phyloP scores from a whole-genome alignment of 768 basidiomycete species.

The Galerina marginata region DNA sequence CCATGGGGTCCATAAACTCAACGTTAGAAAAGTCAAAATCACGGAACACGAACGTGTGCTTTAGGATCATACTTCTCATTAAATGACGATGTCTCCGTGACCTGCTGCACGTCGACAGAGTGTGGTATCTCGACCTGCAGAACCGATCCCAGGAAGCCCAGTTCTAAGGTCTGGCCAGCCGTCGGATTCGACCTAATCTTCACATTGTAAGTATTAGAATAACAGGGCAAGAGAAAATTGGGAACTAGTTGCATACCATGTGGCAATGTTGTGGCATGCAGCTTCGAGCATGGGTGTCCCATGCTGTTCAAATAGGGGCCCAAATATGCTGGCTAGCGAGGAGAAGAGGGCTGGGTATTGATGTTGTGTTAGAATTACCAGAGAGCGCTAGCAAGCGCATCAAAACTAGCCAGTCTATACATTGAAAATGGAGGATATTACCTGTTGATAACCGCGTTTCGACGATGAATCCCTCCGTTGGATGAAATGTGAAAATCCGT shows the following conservation, averaged over 20 bases:
- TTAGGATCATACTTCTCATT: slow-evolving; percentile 57
- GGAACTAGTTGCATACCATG: slow-evolving; percentile 62
- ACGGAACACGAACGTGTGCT: slow-evolving; percentile 47
- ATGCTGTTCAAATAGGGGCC: slow-evolving; percentile 74
- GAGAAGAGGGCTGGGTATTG: slow-evolving; percentile 86
- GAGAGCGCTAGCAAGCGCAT: slow-evolving; percentile 56
- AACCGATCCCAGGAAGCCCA: slow-evolving; percentile 84
- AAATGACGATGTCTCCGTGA: slow-evolving; percentile 58
- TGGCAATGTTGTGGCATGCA: slow-evolving; percentile 84
- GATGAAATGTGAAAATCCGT: slow-evolving; percentile 80
- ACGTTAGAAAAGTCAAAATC: not conserved
- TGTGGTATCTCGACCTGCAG: slow-evolving; percentile 76
- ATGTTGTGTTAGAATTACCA: slow-evolving; percentile 82
- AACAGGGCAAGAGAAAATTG: not conserved
- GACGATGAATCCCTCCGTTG: slow-evolving; percentile 67
- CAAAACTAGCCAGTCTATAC: not conserved
- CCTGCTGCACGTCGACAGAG: slow-evolving; percentile 73
- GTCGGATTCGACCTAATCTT: slow-evolving; percentile 81
- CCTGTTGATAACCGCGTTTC: slow-evolving; percentile 85
- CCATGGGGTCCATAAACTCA: not conserved
- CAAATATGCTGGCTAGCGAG: slow-evolving; percentile 67
- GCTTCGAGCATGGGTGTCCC: slow-evolving; percentile 84
- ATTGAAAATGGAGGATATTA: slow-evolving; percentile 28
- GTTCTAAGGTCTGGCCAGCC: slow-evolving; percentile 69
- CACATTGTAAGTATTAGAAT: slow-evolving; percentile 31